Base-by-base conservation (phyloP, 169 alveolate genomes). In the Eimeria mitis region DNA sequence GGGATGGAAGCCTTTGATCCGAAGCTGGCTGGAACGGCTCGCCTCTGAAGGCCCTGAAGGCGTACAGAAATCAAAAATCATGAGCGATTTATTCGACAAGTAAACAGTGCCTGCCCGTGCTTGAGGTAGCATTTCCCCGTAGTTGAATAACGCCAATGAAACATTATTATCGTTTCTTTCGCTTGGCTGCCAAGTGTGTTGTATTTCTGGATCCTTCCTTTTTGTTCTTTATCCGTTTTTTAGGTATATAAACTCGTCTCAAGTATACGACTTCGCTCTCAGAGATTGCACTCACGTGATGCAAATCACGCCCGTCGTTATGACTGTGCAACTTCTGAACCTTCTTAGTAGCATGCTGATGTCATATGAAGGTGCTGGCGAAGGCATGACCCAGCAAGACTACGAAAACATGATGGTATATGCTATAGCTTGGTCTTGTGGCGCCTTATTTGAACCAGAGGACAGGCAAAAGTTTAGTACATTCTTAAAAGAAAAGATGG, bases 361-460 rank as follows among this genome's bases (percentile, higher is more conserved):
- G 44, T 98, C 97, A 94, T 97, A 97, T 97, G 97, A 97, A 19
- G 98, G 97, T 63, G 95, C 97, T 81, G 97, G 96, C 91, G 98
- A 98, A 95, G 95, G 96, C 81, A 78, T 97, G 54, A 95, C 98
- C 78, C 97, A 95, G 47, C 89, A 68, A 54, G 96, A 97, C 31
- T 97, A 97, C 47, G 99, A 98, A 89, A 98, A 96, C 91, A 68
- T 98, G 95, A 94, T 97, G 91, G 97, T 98, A 37, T 98, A 97
- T 95, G 94, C 98, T 21, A 68, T 99, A 49, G 98, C 98, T 25
- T 99, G 99, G 99, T 97, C 99, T n/a, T 83, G 98, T 81, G 99
- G 99, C 42, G 99, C 99, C 52, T 96, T 99, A 85, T 98, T 97
- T 96, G 99, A 99, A 95, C 97, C 98, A 11, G 98, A 98, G 95